phyloP scores from a whole-genome alignment of 169 alveolate species.

The Ichthyophthirius multifiliis region DNA sequence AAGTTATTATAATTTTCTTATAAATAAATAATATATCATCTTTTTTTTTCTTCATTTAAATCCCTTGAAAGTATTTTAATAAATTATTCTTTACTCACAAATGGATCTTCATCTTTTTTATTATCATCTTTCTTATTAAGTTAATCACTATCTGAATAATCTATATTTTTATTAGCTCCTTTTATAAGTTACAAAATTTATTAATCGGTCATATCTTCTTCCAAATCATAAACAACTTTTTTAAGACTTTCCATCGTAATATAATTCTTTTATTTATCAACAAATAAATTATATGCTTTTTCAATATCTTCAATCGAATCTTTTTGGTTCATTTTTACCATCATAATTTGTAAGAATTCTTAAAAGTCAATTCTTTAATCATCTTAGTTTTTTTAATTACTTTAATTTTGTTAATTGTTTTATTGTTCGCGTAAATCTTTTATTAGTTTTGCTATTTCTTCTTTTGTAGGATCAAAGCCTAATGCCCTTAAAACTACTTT shows the following conservation, averaged over 20 bases:
- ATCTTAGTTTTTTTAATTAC: conserved; percentile 53
- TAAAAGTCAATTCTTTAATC: conserved; percentile 77
- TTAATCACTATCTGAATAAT: conserved; percentile 45
- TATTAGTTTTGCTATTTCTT: conserved; percentile 69
- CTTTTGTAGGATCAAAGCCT: conserved; percentile 84
- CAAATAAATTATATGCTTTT: conserved; percentile 53
- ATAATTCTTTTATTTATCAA: conserved; percentile 38
- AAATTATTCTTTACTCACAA: conserved; percentile 38
- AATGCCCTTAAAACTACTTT: conserved; percentile 78
- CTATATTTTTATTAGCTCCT: conserved; percentile 52
- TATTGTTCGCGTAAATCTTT: conserved; percentile 70
- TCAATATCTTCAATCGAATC: conserved; percentile 53
- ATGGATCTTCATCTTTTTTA: conserved; percentile 46
- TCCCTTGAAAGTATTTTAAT: conserved; percentile 42
- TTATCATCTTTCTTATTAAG: conserved; percentile 40
- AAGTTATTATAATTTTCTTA: too few species aligned
- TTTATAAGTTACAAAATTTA: conserved; percentile 51
- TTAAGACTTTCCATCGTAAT: conserved; percentile 56
- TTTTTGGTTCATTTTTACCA: conserved; percentile 70
- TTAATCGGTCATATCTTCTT: conserved; percentile 64
- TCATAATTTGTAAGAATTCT: conserved; percentile 81
- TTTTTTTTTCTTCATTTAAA: conserved; percentile 40
- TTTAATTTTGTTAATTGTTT: conserved; percentile 55
- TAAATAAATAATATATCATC: conserved; percentile 9
- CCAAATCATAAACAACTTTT: conserved; percentile 55